A percentile compares a stretch with the other conserved stretches of the same genome.
Evolutionary conservation across 2,329 filamentous ascomycete genomes (phyloP).

Genomic region (Alternaria sp.): DNA sequence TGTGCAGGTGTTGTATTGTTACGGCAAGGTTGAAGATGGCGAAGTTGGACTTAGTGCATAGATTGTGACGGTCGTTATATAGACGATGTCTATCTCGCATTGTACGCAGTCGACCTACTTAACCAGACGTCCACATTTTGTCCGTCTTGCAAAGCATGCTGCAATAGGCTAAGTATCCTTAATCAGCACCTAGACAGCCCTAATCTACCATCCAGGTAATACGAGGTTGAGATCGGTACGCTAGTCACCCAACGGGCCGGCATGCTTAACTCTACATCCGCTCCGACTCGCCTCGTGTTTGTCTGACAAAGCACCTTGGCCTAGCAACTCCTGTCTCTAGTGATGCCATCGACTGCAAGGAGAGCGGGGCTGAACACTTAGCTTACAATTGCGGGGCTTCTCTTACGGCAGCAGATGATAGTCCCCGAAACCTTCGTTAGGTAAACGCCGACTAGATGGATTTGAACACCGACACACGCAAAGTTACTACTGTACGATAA

Average conservation of each 20-base stretch:
- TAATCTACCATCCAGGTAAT: too few relatives aligned
- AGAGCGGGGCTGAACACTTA: not conserved
- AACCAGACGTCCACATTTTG: not conserved
- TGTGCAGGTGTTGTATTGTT: too few relatives aligned
- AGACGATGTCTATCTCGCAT: not conserved
- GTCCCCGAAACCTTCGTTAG: not conserved
- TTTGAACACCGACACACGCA: too few relatives aligned
- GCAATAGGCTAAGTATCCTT: not conserved
- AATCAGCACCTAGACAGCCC: not conserved
- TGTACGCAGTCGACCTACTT: slow-evolving; percentile 33
- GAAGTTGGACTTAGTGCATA: not conserved
- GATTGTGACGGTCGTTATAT: not conserved
- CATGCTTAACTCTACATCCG: not conserved
- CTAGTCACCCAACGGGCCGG: not conserved
- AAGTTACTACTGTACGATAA: too few relatives aligned
- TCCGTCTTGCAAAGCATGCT: not conserved
- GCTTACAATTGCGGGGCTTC: not conserved
- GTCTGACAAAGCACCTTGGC: not conserved
- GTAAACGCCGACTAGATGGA: not conserved
- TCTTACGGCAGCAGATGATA: not conserved
- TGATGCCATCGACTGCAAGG: not conserved
- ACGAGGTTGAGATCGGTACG: not conserved
- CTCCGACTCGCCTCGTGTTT: not conserved
- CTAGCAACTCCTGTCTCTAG: not conserved
- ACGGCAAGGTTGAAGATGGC: too few relatives aligned